A percentile compares a stretch with the other conserved stretches of the same genome.
phyloP scores from a whole-genome alignment of 345 rosid species.

The Nasturtium officinale region DNA sequence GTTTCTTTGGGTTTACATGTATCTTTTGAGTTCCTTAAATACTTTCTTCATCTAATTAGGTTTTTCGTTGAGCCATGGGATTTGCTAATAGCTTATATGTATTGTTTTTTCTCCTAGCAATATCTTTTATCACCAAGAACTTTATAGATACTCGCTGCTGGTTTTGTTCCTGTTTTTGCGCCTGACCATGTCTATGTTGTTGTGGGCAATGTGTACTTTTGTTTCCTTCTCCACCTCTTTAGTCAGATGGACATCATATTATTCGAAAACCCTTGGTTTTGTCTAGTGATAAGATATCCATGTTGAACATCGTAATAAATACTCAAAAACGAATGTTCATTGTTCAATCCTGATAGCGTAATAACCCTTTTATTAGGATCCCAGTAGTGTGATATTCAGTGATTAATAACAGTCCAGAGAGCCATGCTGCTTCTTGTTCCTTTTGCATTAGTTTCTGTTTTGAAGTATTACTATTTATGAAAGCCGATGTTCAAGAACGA shows the following conservation, averaged over 20 bases:
- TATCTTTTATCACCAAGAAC: too few relatives aligned
- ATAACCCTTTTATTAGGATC: neutral
- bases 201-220: neutral
- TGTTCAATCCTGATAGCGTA: neutral
- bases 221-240: neutral
- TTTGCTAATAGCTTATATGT: too few relatives aligned
- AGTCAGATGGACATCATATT: neutral
- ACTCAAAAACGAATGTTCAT: neutral
- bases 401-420: neutral
- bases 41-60: neutral
- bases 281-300: neutral
- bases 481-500: slow-evolving; percentile 24
- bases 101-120: too few relatives aligned
- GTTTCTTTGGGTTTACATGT: slow-evolving; percentile 9
- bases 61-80: neutral
- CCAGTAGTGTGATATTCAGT: neutral
- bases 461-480: neutral
- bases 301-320: neutral
- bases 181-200: neutral
- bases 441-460: neutral
- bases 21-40: slow-evolving; percentile 1
- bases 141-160: too few relatives aligned
- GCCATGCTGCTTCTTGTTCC: neutral
- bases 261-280: neutral
- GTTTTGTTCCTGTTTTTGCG: neutral